Base-by-base conservation (phyloP, 1,284 basidiomycete species). In the Boletus semigastroideus region DNA sequence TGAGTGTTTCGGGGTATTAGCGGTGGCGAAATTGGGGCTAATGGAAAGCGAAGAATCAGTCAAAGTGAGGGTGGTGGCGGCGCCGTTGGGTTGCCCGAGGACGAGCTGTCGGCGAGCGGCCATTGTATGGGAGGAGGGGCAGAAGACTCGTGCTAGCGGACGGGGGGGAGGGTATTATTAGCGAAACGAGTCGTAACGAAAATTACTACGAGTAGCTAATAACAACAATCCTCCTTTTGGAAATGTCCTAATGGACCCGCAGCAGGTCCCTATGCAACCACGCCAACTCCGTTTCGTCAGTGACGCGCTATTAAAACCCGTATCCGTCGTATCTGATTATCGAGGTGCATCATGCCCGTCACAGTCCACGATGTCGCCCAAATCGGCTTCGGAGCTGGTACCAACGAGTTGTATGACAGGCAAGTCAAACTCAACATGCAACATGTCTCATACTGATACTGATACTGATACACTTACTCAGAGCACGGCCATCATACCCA, bases 401-500 rank as follows among this genome's bases (percentile, higher is more conserved):
- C 85, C 0, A 90, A 88, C 61, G 85, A 87, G 40, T 70, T 87
- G 5, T 92, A 92, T 59, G 86, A 92, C 30, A 56, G 34, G 54
- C 30, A 17, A 14, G 13, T 19, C 16, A n/a, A n/a, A n/a, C n/a
- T n/a, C n/a, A n/a, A n/a, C n/a, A n/a, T n/a, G n/a, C n/a, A n/a
- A n/a, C n/a, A n/a, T n/a, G n/a, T n/a, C n/a, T n/a, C n/a, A n/a
- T n/a, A n/a, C n/a, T n/a, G n/a, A n/a, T n/a, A n/a, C n/a, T n/a
- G n/a, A n/a, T n/a, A n/a, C n/a, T n/a, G n/a, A n/a, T n/a, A n/a
- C 34, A 13, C 30, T 14, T 12, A n/a, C 34, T 5, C 52, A 55
- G 87, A 38, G 82, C 77, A 3, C 81, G 89, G 1, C 90, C 90
- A 1, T 85, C 87, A 1, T 92, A 91, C 65, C 86, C 84, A 48